Conservation (phyloP, 306 rosid species). For the Abrus precatorius region DNA sequence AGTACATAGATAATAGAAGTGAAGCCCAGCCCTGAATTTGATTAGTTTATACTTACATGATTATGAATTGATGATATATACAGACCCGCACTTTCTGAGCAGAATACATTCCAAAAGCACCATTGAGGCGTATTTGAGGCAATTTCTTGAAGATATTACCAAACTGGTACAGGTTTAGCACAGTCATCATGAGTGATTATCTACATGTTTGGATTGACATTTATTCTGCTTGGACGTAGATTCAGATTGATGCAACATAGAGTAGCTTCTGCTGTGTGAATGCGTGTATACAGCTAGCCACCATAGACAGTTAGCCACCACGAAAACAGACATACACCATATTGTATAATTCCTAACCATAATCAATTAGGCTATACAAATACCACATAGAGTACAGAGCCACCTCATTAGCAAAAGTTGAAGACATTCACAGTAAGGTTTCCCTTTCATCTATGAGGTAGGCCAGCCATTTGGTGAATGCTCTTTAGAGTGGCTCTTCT, state of each 20-base stretch:
- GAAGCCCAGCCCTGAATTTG: not conserved
- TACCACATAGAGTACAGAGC: slow-evolving; percentile 15
- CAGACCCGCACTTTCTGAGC: not conserved
- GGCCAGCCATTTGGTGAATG: slow-evolving; percentile 84
- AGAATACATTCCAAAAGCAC: slow-evolving; percentile 36
- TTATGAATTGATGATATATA: slow-evolving; percentile 36
- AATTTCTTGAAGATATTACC: slow-evolving; percentile 36
- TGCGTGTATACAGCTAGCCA: too few relatives aligned
- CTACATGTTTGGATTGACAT: too few relatives aligned
- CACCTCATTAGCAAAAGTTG: slow-evolving; percentile 41
- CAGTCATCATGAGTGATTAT: not conserved
- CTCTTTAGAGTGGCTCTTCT: slow-evolving; percentile 54
- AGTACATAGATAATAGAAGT: not conserved
- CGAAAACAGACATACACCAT: not conserved
- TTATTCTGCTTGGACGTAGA: too few relatives aligned
- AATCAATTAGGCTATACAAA: slow-evolving; percentile 32
- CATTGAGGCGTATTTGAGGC: slow-evolving; percentile 17
- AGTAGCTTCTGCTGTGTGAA: too few relatives aligned
- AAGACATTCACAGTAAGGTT: slow-evolving; percentile 26
- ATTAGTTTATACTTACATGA: slow-evolving; percentile 42
- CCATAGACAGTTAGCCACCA: too few relatives aligned
- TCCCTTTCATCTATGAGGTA: slow-evolving; percentile 49
- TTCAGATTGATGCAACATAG: too few relatives aligned
- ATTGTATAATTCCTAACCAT: slow-evolving; percentile 10
- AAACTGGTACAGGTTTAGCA: slow-evolving; percentile 34